These are phyloP conservation scores for Coemansia sp. DNA, from an alignment of 192 early-diverging fungal species.

Conservation along the genomic window DNA sequence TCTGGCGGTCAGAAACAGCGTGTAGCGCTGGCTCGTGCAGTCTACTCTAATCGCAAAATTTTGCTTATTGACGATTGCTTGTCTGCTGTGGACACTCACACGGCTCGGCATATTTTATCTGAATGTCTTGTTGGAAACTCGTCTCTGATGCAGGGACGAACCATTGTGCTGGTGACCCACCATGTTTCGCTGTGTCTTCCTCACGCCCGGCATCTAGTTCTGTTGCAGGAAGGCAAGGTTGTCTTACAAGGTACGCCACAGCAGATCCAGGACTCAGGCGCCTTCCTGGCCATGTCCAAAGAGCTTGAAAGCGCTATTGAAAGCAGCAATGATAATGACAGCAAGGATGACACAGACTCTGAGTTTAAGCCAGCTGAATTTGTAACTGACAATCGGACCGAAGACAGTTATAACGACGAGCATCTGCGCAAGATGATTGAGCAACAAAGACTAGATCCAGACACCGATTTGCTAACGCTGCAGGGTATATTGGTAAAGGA, in stretches of 20 bases:
- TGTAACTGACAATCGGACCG: neutral
- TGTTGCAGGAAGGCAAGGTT: conserved; percentile 63
- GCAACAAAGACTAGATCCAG: conserved; percentile 16
- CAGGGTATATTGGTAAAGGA: conserved; percentile 69
- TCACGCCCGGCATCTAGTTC: conserved; percentile 58
- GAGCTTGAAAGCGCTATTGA: neutral
- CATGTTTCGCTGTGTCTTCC: conserved; percentile 67
- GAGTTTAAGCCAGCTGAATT: neutral
- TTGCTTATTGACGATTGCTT: conserved; percentile 87
- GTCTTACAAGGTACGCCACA: conserved; percentile 53
- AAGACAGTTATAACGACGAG: conserved; percentile 35
- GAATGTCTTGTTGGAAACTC: conserved; percentile 66
- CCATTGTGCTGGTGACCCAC: conserved; percentile 87
- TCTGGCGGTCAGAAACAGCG: conserved; percentile 89
- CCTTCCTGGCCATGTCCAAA: neutral
- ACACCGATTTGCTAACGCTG: conserved; percentile 22
- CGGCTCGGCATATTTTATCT: conserved; percentile 78
- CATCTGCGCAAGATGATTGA: conserved; percentile 3
- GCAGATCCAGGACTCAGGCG: conserved; percentile 27
- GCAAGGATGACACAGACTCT: conserved; percentile 22
- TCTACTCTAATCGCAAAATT: conserved; percentile 68
- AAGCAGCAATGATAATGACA: too few relatives aligned
- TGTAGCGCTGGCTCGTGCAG: conserved; percentile 81
- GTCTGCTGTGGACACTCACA: conserved; percentile 95
- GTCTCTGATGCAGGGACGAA: conserved; percentile 71